Percentiles rank a stretch among this genome's conserved stretches.
These are phyloP conservation scores for Acanthochlamys bracteata DNA, from an alignment of 106 monocot genomes.

Conservation along the genomic window DNA sequence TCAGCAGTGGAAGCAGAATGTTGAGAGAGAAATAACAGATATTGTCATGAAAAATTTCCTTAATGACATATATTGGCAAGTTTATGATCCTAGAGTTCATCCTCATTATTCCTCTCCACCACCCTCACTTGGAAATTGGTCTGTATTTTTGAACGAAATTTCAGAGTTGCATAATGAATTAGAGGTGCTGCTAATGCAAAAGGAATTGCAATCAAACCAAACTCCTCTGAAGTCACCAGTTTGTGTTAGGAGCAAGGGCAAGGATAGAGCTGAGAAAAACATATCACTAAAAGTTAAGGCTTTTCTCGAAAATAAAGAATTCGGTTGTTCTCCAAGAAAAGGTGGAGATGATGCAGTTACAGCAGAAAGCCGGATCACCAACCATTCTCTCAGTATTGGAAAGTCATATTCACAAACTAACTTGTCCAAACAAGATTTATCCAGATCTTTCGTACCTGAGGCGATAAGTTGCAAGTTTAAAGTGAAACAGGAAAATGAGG, in stretches of 20 bases:
- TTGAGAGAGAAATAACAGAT: conserved; percentile 33
- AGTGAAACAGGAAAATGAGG: conserved; percentile 18
- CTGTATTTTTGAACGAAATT: no score
- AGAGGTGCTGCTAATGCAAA: neutral
- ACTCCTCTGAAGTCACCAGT: neutral
- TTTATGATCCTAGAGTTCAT: neutral
- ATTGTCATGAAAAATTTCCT: conserved; percentile 26
- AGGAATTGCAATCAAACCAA: neutral
- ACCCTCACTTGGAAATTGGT: no score
- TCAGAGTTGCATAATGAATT: neutral
- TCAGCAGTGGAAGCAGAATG: conserved; percentile 21
- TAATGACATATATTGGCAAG: conserved; percentile 9
- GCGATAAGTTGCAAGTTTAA: conserved; percentile 20
- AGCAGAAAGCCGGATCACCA: conserved; percentile 8
- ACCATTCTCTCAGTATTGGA: no score
- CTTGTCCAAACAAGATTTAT: conserved; percentile 6
- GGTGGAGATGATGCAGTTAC: neutral
- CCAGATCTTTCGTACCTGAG: conserved; percentile 19
- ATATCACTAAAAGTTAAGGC: neutral
- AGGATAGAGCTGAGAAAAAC: neutral
- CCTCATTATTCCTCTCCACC: no score
- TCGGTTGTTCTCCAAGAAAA: neutral
- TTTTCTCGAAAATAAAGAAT: neutral
- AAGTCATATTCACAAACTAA: no score
- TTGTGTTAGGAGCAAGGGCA: neutral